Percentiles rank a stretch among this genome's conserved stretches.
phyloP scores from a whole-genome alignment of 208 protist genomes.

The Novymonas esmeraldas region DNA sequence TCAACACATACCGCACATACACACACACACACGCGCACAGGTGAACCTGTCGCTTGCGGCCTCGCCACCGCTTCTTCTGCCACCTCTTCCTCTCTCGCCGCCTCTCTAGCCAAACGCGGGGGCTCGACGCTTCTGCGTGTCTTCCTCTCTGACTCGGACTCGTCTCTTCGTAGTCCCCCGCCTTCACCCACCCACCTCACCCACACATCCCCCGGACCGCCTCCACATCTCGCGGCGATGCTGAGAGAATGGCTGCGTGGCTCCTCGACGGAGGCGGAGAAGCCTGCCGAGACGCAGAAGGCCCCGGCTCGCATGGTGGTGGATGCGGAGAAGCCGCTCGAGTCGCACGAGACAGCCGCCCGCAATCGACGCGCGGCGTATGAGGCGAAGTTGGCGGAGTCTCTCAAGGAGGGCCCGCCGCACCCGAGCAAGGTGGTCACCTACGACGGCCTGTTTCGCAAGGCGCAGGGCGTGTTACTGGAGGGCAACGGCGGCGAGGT shows the following conservation, averaged over 20 bases:
- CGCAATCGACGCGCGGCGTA: constrained; percentile 53
- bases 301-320: constrained; percentile 65
- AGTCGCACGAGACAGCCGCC: constrained; percentile 41
- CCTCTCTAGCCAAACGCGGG: too few relatives aligned
- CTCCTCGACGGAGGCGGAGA: constrained; percentile 35
- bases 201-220: not conserved
- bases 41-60: too few relatives aligned
- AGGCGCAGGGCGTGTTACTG: constrained; percentile 61
- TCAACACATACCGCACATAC: too few relatives aligned
- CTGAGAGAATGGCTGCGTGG: constrained; percentile 86
- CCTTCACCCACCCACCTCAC: not conserved
- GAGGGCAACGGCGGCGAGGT: constrained; percentile 68
- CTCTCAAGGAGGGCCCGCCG: constrained; percentile 53
- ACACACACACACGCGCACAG: too few relatives aligned
- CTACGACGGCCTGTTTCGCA: constrained; percentile 83
- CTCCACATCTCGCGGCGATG: constrained; percentile 35
- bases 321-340: constrained; percentile 77
- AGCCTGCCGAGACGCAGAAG: constrained; percentile 49
- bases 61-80: too few relatives aligned
- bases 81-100: too few relatives aligned
- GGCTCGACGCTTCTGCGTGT: too few relatives aligned
- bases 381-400: constrained; percentile 79
- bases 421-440: constrained; percentile 50
- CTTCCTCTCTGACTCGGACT: too few relatives aligned
- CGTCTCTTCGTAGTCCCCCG: too few relatives aligned